Evolutionary conservation across 1,139 yeast species (phyloP).

Genomic region (Protomyces macrosporus): DNA sequence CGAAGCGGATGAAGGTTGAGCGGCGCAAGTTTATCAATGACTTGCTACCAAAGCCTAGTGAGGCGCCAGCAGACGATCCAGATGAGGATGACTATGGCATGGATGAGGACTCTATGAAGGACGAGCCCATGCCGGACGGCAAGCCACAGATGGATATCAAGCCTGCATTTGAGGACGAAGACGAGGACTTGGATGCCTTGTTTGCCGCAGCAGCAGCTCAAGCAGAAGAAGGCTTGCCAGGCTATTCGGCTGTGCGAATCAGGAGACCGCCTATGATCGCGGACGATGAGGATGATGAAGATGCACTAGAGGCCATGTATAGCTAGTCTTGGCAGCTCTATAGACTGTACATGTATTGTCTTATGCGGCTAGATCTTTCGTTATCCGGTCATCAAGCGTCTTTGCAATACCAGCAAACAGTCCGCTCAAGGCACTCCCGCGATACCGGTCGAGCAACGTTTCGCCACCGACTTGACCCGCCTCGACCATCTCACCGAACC

Average conservation of each 20-base stretch:
- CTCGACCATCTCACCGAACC: conserved; percentile 49
- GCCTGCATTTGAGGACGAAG: conserved; percentile 1
- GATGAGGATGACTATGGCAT: conserved; percentile 9
- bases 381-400: neutral
- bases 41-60: conserved; percentile 10
- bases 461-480: conserved; percentile 8
- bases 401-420: conserved; percentile 7
- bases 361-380: neutral
- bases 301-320: conserved; percentile 23
- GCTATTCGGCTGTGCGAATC: too few species aligned
- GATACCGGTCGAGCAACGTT: conserved; percentile 6
- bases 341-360: neutral
- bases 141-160: neutral
- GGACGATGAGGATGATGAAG: conserved; percentile 17
- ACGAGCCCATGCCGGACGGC: neutral
- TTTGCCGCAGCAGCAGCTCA: neutral
- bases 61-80: neutral
- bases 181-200: neutral
- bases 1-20: conserved; percentile 33
- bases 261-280: neutral
- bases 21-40: conserved; percentile 11
- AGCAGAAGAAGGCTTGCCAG: neutral
- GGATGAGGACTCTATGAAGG: conserved; percentile 2
- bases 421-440: conserved; percentile 3
- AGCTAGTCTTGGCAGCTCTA: neutral